Percentiles rank a stretch among this genome's conserved stretches.
phyloP scores from a whole-genome alignment of 2,329 filamentous ascomycete genomes.

The Penicillium sp. region DNA sequence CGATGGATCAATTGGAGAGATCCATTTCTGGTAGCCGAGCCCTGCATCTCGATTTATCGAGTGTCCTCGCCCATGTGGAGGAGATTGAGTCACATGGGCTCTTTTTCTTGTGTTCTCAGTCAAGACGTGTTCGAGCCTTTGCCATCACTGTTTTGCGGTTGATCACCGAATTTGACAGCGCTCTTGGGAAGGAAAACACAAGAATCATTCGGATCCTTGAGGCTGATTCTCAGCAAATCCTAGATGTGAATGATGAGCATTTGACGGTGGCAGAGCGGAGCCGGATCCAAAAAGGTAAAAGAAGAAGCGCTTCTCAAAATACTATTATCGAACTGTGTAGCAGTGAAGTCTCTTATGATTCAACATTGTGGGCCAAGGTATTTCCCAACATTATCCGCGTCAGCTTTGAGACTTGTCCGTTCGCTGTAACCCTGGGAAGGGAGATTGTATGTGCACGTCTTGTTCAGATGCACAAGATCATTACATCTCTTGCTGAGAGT shows the following conservation, averaged over 20 bases:
- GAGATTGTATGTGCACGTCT: conserved; percentile 92
- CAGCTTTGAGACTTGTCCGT: conserved; percentile 85
- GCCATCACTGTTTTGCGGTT: conserved; percentile 89
- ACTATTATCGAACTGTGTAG: conserved; percentile 91
- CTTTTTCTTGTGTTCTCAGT: conserved; percentile 97
- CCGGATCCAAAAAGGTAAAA: conserved; percentile 83
- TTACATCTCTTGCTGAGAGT: conserved; percentile 75
- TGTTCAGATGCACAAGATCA: conserved; percentile 85
- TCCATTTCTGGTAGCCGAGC: conserved; percentile 67
- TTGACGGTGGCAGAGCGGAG: conserved; percentile 84
- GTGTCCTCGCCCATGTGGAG: conserved; percentile 89
- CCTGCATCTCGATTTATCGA: conserved; percentile 78
- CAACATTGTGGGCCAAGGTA: conserved; percentile 94
- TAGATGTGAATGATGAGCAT: conserved; percentile 88
- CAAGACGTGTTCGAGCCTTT: conserved; percentile 80
- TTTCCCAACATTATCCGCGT: conserved; percentile 93
- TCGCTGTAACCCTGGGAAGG: conserved; percentile 84
- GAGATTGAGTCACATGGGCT: conserved; percentile 95
- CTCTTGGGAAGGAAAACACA: conserved; percentile 75
- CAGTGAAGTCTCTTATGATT: conserved; percentile 91
- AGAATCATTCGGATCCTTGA: conserved; percentile 91
- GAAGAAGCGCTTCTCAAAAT: conserved; percentile 77
- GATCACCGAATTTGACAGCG: conserved; percentile 89
- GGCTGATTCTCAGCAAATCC: conserved; percentile 80
- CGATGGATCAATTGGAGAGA: conserved; percentile 64